Evolutionary conservation across 306 rosid genomes (phyloP).

Genomic region (Cucumis hystrix): DNA sequence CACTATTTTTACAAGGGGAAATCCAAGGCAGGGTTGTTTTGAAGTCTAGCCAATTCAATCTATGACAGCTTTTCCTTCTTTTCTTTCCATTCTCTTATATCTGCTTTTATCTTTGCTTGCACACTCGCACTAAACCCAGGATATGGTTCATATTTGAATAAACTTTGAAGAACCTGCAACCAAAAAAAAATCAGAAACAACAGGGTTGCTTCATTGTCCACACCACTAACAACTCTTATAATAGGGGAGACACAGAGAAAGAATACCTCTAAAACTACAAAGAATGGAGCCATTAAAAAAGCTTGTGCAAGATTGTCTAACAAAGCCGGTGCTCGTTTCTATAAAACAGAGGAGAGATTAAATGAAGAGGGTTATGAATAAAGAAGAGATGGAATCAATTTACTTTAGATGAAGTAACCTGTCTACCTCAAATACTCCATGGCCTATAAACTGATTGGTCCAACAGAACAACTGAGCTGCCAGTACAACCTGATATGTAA

Average conservation of each 20-base stretch:
- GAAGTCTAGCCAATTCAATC: not conserved
- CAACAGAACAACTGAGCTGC: slow-evolving; percentile 77
- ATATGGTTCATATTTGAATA: slow-evolving; percentile 68
- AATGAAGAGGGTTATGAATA: not conserved
- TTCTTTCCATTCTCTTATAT: slow-evolving; percentile 51
- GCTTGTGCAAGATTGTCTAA: slow-evolving; percentile 81
- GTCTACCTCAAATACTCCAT: slow-evolving; percentile 77
- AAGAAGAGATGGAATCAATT: not conserved
- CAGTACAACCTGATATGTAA: slow-evolving; percentile 43
- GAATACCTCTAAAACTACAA: slow-evolving; percentile 62
- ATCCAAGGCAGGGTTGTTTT: not conserved
- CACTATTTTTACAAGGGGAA: not conserved
- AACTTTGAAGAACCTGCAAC: slow-evolving; percentile 37
- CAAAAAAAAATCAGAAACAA: not conserved
- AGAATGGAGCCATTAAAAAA: slow-evolving; percentile 79
- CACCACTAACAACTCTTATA: not conserved
- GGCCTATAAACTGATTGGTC: slow-evolving; percentile 79
- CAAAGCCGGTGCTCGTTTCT: slow-evolving; percentile 92
- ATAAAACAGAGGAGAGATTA: not conserved
- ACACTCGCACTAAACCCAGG: slow-evolving; percentile 57
- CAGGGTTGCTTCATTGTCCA: not conserved
- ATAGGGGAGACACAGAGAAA: not conserved
- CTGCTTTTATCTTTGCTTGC: slow-evolving; percentile 36
- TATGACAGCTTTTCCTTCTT: slow-evolving; percentile 39
- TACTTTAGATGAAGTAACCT: not conserved